Evolutionary conservation across 1,284 basidiomycete genomes (phyloP).

Genomic region (Salmacisia buchloeana): DNA sequence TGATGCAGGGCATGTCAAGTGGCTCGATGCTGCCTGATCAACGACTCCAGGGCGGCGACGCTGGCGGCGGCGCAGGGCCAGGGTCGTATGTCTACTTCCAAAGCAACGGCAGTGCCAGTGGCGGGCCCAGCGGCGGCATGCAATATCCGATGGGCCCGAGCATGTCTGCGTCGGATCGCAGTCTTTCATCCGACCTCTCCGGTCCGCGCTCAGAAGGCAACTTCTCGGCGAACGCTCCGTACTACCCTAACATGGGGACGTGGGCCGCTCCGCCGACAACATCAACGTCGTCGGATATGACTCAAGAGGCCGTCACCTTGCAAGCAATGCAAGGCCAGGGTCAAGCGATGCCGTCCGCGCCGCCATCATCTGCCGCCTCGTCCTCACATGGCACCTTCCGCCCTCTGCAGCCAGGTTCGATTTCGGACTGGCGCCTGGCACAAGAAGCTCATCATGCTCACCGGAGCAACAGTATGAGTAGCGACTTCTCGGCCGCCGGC

Average conservation of each 20-base stretch:
- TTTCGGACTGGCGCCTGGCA: background rate
- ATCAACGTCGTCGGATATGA: background rate
- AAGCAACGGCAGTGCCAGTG: background rate
- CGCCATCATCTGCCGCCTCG: background rate
- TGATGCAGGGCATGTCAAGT: too few relatives aligned
- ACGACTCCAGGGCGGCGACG: too few relatives aligned
- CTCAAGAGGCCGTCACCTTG: background rate
- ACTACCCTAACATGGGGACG: background rate
- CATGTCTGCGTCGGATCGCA: background rate
- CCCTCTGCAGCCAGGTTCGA: background rate
- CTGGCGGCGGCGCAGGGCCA: too few relatives aligned
- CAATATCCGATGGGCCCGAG: background rate
- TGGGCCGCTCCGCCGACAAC: background rate
- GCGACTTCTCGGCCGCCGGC: background rate
- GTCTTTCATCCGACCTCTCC: background rate
- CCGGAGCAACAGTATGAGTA: background rate
- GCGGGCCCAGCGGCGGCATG: background rate
- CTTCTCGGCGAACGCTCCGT: background rate
- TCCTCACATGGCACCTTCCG: slow-evolving; percentile 1
- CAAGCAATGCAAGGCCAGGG: background rate
- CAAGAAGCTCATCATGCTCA: background rate
- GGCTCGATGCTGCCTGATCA: too few relatives aligned
- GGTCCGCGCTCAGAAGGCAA: background rate
- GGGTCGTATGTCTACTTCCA: too few relatives aligned
- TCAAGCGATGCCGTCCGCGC: background rate